These are phyloP conservation scores for Puccinia coronata DNA, from an alignment of 1,284 basidiomycete species.

Conservation along the genomic window DNA sequence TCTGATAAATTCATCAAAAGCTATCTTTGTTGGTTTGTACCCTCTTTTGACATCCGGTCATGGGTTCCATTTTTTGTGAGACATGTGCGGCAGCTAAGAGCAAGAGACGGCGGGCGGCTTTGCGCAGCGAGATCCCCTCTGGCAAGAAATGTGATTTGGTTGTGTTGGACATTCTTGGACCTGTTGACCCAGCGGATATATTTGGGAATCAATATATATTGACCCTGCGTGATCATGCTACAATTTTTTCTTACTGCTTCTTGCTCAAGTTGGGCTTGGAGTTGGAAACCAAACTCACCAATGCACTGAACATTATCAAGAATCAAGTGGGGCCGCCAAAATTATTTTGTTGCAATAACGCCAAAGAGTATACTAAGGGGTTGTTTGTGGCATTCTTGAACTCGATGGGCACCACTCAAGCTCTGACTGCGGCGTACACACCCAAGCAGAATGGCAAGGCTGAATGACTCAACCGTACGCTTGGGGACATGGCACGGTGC, in stretches of 20 bases:
- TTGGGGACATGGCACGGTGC: background rate
- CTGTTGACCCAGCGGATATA: background rate
- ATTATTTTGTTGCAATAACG: conserved; percentile 2
- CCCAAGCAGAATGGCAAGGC: conserved; percentile 11
- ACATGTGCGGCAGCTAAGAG: no score
- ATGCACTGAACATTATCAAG: background rate
- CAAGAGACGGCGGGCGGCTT: no score
- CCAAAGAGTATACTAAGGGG: background rate
- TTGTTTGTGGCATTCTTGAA: background rate
- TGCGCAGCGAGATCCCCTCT: no score
- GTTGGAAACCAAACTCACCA: background rate
- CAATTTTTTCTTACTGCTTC: background rate
- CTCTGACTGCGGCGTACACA: background rate
- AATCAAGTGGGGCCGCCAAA: background rate
- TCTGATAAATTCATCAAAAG: no score
- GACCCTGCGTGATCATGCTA: conserved; percentile 4
- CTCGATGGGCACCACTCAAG: background rate
- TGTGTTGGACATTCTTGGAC: conserved; percentile 8
- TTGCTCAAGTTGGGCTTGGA: background rate
- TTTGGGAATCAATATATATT: conserved; percentile 2
- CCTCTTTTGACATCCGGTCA: no score
- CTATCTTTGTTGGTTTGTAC: no score
- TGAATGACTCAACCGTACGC: background rate
- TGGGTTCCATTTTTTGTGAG: no score
- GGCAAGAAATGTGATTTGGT: no score